Evolutionary conservation across 1,139 yeast species (phyloP), one percentile per base, ranked within the genome.

Genomic region (Kodamaea ohmeri): DNA sequence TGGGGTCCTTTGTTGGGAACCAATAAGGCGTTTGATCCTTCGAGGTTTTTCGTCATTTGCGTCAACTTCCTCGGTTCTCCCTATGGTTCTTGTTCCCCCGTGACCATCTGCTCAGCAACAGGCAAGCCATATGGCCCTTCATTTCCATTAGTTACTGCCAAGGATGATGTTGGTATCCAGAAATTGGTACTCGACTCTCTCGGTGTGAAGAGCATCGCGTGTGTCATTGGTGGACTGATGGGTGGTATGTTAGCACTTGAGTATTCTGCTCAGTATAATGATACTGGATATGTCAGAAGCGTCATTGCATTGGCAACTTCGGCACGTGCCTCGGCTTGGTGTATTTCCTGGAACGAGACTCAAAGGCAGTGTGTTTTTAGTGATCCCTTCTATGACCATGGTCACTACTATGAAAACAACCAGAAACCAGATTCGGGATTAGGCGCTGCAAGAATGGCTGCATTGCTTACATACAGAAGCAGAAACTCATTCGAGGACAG

Each of bases 201-300:
- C 37, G 88, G 85, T 0, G 87, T 92, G 19, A 73, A 72, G 40
- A 76, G 79, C 40, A 67, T 92, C 28, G 97, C 97, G 1, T 77
- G 83, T 36, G 95, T 86, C 4, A 77, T 92, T 41, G 98, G 98
- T 21, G 98, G 98, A 0, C 90, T 97, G 20, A 92, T 92, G 98
- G 98, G 98, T 26, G 98, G 98, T n/a, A 92, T 92, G 98, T 65
- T 89, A 37, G 90, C 92, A 0, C 65, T 92, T 48, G 98, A 92
- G 58, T 92, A 90, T 72, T 68, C 72, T 9, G 61, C 73, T 53
- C 80, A 84, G 2, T 84, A 78, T 54, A 84, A 77, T 48, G 84
- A 87, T n/a, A 63, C 73, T 2, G 74, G 70, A 3, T 92, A 79
- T 53, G 95, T 92, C 14, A 74, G 75, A 42, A 67, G 78, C 25